Conservation (phyloP, 2,329 filamentous ascomycete species). For the Fusarium sublunatum region DNA sequence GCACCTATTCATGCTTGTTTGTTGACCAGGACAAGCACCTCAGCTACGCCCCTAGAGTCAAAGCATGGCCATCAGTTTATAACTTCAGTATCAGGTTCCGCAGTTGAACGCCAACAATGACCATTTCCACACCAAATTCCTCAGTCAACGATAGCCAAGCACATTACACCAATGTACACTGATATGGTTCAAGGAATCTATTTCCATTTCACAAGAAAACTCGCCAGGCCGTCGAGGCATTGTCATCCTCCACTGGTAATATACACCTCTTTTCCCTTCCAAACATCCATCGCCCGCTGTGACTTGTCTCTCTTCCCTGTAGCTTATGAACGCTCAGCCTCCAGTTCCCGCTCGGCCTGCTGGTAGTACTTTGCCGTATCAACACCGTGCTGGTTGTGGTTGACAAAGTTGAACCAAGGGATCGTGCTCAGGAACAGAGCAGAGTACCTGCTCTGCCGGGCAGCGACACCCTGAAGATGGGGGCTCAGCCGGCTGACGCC, state of each 20-base stretch:
- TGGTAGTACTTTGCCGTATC: slow-evolving; percentile 99
- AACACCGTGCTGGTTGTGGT: slow-evolving; percentile 94
- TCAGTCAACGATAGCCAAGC: background rate
- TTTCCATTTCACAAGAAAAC: slow-evolving; percentile 42
- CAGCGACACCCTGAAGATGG: slow-evolving; percentile 93
- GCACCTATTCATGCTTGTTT: background rate
- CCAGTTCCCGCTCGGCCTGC: slow-evolving; percentile 92
- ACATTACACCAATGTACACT: background rate
- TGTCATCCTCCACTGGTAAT: slow-evolving; percentile 40
- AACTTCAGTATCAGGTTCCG: background rate
- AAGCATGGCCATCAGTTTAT: background rate
- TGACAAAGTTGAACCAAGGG: slow-evolving; percentile 98
- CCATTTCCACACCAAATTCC: background rate
- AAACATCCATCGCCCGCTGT: background rate
- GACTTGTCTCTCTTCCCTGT: background rate
- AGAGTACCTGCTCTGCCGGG: slow-evolving; percentile 91
- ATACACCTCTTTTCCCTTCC: slow-evolving; percentile 40
- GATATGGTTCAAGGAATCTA: slow-evolving; percentile 36
- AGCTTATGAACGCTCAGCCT: slow-evolving; percentile 68
- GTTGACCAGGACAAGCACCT: background rate
- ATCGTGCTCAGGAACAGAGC: slow-evolving; percentile 85
- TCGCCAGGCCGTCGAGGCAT: slow-evolving; percentile 36
- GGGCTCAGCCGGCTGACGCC: slow-evolving; percentile 81
- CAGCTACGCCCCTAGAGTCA: background rate
- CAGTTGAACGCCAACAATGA: background rate